Base-by-base conservation (phyloP, 208 protist species). In the Tritrichomonas musculus region DNA sequence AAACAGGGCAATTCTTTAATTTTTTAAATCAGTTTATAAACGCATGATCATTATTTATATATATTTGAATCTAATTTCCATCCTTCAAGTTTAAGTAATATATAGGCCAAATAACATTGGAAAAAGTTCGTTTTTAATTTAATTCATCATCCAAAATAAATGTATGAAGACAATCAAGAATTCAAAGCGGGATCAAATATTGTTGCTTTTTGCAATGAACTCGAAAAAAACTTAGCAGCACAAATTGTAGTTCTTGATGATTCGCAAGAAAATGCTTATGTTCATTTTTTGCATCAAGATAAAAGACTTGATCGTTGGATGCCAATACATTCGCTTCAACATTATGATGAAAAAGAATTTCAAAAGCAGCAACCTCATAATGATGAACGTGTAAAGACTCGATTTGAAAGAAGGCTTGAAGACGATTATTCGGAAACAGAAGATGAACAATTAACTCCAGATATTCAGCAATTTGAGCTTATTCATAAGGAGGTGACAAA, bases 201-300 rank as follows among this genome's bases (percentile, higher is more conserved):
- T 60, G 53, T 4, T 14, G 41, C 27, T 36, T 88, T 39, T 39
- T 88, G 41, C n/a, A 47, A 88, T 33, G 77, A 88, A 17, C 41
- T 88, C 47, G 47, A 57, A 39, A 0, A 20, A 36, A 27, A 88
- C 2, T 20, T 88, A 9, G 77, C 53, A 33, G 77, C 77, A 36
- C 41, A 53, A 9, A 57, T 88, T 39, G 2, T 88, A 17, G 27
- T 3, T 33, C 44, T 88, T 57, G 14, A 27, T 22, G 57, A 53
- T 8, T 17, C 25, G 1, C 44, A 57, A 1, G 5, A 27, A 41
- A 22, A 53, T 39, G 77, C 77, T 39, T 88, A 88, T 36, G 30
- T 88, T 88, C 77, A 88, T 88, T 88, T 57, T 88, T 13, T 88
- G 30, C 44, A 57, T 53, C 77, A 88, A 88, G 77, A 88, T 60